Evolutionary conservation across 176 grass and related monocot genomes (phyloP), one percentile per base, ranked within the genome.

Genomic region (Triticum timopheevii): DNA sequence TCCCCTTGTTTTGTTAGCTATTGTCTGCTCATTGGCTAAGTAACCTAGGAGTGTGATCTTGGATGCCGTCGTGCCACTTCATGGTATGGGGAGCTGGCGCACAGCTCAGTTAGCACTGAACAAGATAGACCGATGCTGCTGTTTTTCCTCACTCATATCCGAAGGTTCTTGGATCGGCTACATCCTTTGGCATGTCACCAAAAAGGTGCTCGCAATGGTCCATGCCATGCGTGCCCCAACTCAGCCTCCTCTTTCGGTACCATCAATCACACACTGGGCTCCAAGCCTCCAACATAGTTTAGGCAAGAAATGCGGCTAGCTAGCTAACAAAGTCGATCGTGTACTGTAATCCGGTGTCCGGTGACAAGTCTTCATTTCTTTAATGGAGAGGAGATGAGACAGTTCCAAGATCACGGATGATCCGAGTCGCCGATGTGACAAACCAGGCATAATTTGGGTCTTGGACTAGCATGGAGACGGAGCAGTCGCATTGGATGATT

Each of bases 151-250:
- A 30, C 35, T 65, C 66, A 8, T 38, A 20, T 22, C 2, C 0
- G 54, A 19, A 82, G 49, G 69, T 83, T 93, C 78, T 82, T 80
- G 28, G 45, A 59, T 22, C 0, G 7, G 36, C 77, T 77, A 40
- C 36, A 36, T 80, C 83, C 35, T 78, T 81, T 39, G 13, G 45
- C 31, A 81, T 82, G 50, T 34, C 65, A 78, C 64, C 45, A 69
- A 75, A 74, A 79, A 67, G 69, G 38, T 74, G 64, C 61, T 69
- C 28, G 85, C 47, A 49, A 76, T 54, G 81, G 81, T 62, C 85
- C 89, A 47, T 73, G 2, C 16, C 31, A 59, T 59, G 54, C 54
- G 54, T 59, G 19, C 54, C 1, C 54, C 35, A 73, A 35, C 19
- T 82, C 78, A 49, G 70, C 54, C 54, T 84, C 49, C 8, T 64